These are phyloP conservation scores for Forsythia viridissima DNA, from an alignment of 257 asterid species.

Conservation along the genomic window DNA sequence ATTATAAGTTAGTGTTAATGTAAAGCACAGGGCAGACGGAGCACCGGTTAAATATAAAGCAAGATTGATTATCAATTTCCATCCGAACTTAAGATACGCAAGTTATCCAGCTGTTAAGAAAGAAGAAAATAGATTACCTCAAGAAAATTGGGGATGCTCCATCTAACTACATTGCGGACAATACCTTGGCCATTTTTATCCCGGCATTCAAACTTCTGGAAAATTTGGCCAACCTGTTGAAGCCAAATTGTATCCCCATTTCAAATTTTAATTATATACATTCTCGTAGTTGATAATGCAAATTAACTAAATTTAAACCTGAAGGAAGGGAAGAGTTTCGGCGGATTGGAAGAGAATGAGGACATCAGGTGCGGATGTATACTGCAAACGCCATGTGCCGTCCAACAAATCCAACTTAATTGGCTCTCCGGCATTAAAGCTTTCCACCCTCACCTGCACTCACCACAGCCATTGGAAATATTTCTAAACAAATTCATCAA, in stretches of 20 bases:
- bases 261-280: neutral
- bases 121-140: constrained; percentile 51
- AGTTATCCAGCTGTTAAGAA: neutral
- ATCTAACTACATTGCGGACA: constrained; percentile 73
- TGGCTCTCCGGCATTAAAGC: constrained; percentile 60
- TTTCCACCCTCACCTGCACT: constrained; percentile 64
- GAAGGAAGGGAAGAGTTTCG: constrained; percentile 69
- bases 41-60: neutral
- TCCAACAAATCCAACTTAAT: constrained; percentile 58
- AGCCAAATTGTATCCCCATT: constrained; percentile 1
- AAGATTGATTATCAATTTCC: neutral
- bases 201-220: constrained; percentile 77
- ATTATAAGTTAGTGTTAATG: no score
- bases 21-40: no score
- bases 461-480: constrained; percentile 1
- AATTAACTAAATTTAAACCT: constrained; percentile 42
- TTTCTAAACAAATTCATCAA: neutral
- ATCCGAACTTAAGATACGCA: neutral
- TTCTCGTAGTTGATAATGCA: neutral
- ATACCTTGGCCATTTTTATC: constrained; percentile 48
- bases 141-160: constrained; percentile 72
- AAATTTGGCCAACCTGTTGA: constrained; percentile 72
- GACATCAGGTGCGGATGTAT: constrained; percentile 88
- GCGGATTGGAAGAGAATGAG: constrained; percentile 75
- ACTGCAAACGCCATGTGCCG: constrained; percentile 97